Conservation (phyloP, 2,329 filamentous ascomycete genomes). For the Lasiodiplodia sp. region DNA sequence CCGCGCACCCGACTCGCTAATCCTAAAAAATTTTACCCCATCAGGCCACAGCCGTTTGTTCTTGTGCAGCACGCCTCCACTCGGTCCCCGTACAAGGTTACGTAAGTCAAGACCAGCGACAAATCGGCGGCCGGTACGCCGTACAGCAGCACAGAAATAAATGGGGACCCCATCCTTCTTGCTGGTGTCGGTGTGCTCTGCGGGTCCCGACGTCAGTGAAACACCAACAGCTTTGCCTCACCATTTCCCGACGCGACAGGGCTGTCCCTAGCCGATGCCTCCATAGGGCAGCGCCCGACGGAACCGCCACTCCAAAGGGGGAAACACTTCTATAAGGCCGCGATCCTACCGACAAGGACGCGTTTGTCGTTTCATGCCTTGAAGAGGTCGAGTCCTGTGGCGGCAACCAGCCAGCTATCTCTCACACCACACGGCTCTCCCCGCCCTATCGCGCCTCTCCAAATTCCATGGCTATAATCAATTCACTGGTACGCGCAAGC, state of each 20-base stretch:
- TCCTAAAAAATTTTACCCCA: background rate
- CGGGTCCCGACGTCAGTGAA: background rate
- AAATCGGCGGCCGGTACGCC: background rate
- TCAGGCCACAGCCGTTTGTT: background rate
- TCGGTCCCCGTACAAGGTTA: conserved; percentile 2
- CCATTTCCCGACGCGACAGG: background rate
- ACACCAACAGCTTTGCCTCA: conserved; percentile 8
- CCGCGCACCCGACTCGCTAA: background rate
- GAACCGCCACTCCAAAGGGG: background rate
- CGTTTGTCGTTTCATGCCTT: too few relatives aligned
- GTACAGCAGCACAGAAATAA: conserved; percentile 3
- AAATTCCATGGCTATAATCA: background rate
- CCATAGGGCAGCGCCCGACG: background rate
- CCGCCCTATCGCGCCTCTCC: background rate
- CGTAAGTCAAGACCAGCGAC: conserved; percentile 7
- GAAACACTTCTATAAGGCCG: background rate
- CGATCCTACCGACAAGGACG: background rate
- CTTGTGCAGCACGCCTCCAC: background rate
- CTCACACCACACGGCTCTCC: background rate
- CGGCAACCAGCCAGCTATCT: too few relatives aligned
- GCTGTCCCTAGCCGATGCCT: background rate
- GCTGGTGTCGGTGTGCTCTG: conserved; percentile 9
- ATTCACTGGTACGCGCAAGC: background rate
- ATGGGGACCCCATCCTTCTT: background rate
- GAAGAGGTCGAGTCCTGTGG: too few relatives aligned